Base-by-base conservation (phyloP, 2,329 filamentous ascomycete genomes). In the Eutypa lata region DNA sequence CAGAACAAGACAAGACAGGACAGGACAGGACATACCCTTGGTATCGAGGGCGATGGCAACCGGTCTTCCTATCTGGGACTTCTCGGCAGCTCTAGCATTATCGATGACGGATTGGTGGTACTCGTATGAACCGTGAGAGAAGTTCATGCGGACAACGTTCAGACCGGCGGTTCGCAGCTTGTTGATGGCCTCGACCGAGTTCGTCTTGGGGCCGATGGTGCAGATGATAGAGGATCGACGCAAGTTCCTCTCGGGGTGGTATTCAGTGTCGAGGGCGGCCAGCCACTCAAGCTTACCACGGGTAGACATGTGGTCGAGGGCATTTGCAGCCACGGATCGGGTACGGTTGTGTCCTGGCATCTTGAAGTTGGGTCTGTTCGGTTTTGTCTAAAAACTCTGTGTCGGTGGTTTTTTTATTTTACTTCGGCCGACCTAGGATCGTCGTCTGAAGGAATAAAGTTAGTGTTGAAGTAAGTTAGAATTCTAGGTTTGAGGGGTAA, bases 111-210 rank as follows among this genome's bases (percentile, higher is more conserved):
- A 93, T 82, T 97, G 91, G 79, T 96, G 92, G 80, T 97, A 99
- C 78, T 92, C 92, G 76, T 97, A 94, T 63, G 87, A 88, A 68
- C 90, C 90, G 76, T 96, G 90, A 61, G 89, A 96, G 74, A 97
- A 97, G 88, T 99, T 99, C 94, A 99, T 99, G 79, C 94, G 93
- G 65, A 97, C 94, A 64, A 99, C 91, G 77, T 97, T 97, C 68
- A 97, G 87, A 76, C 94, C 94, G 61, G 88, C 88, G 70, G 82
- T 83, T 73, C 93, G 90, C 67, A 99, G 89, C 73, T 87, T 83
- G 78, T 97, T 97, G 79, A 99, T 96, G 76, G 91, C 92, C 80
- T 97, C 90, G 53, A 92, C 88, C 37, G 91, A 96, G 83, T 99
- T 99, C 66, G 94, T 99, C 87, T 97, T 99, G 71, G 94, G 94